Percentiles rank a stretch among this genome's conserved stretches.
Conservation (phyloP, 2,329 filamentous ascomycete species). For the Xylariaceae sp. region DNA sequence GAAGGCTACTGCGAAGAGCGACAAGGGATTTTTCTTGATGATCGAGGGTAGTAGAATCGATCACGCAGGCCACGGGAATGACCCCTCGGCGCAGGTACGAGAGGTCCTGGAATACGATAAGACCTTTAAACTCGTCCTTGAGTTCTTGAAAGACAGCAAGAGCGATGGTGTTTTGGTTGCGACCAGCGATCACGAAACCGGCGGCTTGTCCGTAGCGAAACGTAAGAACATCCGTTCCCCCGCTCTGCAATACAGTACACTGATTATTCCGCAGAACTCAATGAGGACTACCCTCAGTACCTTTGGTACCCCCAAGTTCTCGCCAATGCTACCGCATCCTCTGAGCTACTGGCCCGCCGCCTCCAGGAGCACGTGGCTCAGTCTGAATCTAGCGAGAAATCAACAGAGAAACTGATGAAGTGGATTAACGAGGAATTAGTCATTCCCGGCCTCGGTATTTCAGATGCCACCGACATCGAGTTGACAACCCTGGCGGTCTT, state of each 20-base stretch:
- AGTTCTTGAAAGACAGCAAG: conserved; percentile 75
- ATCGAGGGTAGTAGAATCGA: conserved; percentile 96
- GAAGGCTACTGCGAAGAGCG: conserved; percentile 75
- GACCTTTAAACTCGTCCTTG: conserved; percentile 76
- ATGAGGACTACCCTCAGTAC: conserved; percentile 54
- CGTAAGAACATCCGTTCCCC: conserved; percentile 47
- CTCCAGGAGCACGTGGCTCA: conserved; percentile 59
- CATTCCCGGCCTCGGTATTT: conserved; percentile 69
- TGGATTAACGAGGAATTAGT: conserved; percentile 72
- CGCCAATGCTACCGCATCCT: conserved; percentile 71
- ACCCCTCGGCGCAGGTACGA: conserved; percentile 79
- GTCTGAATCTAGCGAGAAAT: conserved; percentile 21
- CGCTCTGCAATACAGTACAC: neutral
- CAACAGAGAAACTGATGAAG: conserved; percentile 44
- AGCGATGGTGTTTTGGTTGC: conserved; percentile 78
- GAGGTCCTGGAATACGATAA: conserved; percentile 96
- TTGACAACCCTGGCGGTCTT: conserved; percentile 62
- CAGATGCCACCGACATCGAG: conserved; percentile 69
- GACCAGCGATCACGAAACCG: conserved; percentile 96
- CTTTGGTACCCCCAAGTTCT: conserved; percentile 82
- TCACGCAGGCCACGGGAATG: conserved; percentile 85
- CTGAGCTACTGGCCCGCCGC: conserved; percentile 65
- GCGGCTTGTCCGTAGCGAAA: conserved; percentile 77
- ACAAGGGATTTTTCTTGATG: conserved; percentile 98
- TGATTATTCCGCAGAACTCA: conserved; percentile 40